These are phyloP conservation scores for Hypoxylon subgilvum DNA, from an alignment of 495 filamentous ascomycete species.

Conservation along the genomic window DNA sequence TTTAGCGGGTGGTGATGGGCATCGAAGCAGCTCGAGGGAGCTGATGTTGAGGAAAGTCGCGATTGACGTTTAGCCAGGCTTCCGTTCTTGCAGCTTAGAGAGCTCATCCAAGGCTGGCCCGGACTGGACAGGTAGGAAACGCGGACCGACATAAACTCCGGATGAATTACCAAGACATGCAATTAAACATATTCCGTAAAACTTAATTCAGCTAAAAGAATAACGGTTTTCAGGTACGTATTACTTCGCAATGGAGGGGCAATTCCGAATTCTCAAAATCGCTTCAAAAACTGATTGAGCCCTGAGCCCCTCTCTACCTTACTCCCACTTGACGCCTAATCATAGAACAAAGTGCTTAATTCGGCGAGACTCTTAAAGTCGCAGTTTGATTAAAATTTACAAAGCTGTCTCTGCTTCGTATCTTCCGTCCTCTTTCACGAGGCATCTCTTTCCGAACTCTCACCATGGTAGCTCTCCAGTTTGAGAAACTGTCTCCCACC, in stretches of 20 bases:
- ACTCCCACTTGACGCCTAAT: slow-evolving; percentile 12
- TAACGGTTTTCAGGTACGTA: too few species aligned
- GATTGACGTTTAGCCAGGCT: slow-evolving; percentile 37
- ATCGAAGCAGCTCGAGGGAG: slow-evolving; percentile 33
- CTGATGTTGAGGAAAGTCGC: slow-evolving; percentile 29
- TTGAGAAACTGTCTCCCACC: slow-evolving; percentile 69
- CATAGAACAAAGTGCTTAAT: background rate
- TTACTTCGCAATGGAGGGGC: slow-evolving; percentile 36
- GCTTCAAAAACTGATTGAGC: slow-evolving; percentile 14
- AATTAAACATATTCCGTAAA: too few species aligned
- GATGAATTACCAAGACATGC: too few species aligned
- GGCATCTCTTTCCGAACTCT: slow-evolving; percentile 44
- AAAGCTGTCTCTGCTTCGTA: slow-evolving; percentile 58
- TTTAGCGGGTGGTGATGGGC: slow-evolving; percentile 17
- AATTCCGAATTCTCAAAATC: slow-evolving; percentile 7
- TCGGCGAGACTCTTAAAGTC: slow-evolving; percentile 20
- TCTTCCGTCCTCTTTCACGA: slow-evolving; percentile 53
- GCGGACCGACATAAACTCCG: too few species aligned
- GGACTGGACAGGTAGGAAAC: too few species aligned
- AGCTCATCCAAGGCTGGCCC: slow-evolving; percentile 28
- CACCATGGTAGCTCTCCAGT: slow-evolving; percentile 68
- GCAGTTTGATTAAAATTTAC: slow-evolving; percentile 25
- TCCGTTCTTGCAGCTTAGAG: slow-evolving; percentile 30
- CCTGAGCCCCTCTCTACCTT: slow-evolving; percentile 2
- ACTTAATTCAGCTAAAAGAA: background rate